Evolutionary conservation across 176 grass and related monocot species (phyloP), one percentile per base, ranked within the genome.

Genomic region (Olyra latifolia): DNA sequence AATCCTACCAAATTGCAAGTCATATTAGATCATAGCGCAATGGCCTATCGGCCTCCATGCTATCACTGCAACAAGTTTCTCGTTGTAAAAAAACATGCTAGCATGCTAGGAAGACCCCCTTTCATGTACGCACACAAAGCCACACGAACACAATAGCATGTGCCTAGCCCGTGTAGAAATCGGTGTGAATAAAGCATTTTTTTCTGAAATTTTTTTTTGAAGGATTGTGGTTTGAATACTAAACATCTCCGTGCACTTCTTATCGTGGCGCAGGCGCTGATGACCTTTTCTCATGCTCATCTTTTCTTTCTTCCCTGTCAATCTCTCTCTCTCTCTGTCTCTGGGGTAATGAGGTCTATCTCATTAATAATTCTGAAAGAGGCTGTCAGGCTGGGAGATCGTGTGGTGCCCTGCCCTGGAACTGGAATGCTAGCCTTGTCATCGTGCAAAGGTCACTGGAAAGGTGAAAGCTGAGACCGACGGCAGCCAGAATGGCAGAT

Each of bases 91-190:
- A 57, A 25, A 24, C 24, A 57, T 25, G 22, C 4, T 5, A 11
- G 1, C 0, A 0, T 10, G 0, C 3, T 0, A 24, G 10, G 4
- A 3, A 56, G 3, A 22, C 0, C 2, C 0, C 2, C 7, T 3
- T 0, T 3, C 52, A 22, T 8, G 0, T 1, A 53, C 50, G 20
- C 8, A 2, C 19, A 53, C 19, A 8, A 20, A 19, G 7, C 48
- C 15, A 7, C 2, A 10, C 8, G 8, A 7, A 55, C 20, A 4
- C 47, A 9, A 10, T 7, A 8, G n/a, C 8, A 4, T 10, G 24
- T 2, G 8, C 6, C 2, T 24, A 5, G 10, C 17, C 4, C 13
- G 14, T 50, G 44, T 50, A 30, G 8, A 30, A 20, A 30, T 10
- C 15, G 15, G 43, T 30, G 68, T 71, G 43, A 30, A 23, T 0